Evolutionary conservation across 495 filamentous ascomycete species (phyloP).

Genomic region (Penicillium egyptiacum): DNA sequence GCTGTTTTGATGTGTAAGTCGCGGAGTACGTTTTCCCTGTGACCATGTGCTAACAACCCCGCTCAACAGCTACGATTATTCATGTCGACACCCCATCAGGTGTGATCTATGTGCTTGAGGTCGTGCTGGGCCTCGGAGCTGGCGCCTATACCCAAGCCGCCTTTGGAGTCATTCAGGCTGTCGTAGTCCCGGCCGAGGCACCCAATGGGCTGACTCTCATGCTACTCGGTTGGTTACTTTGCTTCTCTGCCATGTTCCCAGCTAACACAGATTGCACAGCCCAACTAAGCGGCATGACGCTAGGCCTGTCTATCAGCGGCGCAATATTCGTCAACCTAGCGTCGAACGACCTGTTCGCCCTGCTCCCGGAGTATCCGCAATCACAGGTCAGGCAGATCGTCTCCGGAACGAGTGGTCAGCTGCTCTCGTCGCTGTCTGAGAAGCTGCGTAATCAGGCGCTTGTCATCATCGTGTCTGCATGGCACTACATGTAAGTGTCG

Average conservation of each 20-base stretch:
- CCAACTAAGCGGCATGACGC: conserved; percentile 2
- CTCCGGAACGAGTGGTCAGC: conserved; percentile 6
- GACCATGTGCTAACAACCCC: not conserved
- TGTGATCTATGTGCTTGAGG: conserved; percentile 54
- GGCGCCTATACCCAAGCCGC: conserved; percentile 51
- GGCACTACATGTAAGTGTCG: not conserved
- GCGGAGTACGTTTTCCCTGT: not conserved
- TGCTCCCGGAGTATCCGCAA: conserved; percentile 1
- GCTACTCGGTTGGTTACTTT: conserved; percentile 11
- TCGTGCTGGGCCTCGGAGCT: conserved; percentile 53
- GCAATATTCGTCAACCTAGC: conserved; percentile 55
- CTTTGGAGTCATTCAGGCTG: conserved; percentile 54
- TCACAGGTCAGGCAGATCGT: conserved; percentile 2
- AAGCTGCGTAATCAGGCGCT: conserved; percentile 1
- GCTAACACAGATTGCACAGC: not conserved
- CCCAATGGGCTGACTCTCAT: conserved; percentile 49
- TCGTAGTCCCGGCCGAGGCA: conserved; percentile 38
- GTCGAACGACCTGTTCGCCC: conserved; percentile 11
- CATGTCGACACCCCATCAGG: conserved; percentile 31
- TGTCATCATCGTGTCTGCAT: conserved; percentile 3
- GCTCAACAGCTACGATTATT: conserved; percentile 23
- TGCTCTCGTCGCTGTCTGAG: not conserved
- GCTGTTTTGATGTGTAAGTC: conserved; percentile 18
- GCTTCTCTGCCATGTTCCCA: not conserved
- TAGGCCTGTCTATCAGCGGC: conserved; percentile 47